phyloP scores from a whole-genome alignment of 2,329 filamentous ascomycete genomes.

The Aspergillus sclerotialis region DNA sequence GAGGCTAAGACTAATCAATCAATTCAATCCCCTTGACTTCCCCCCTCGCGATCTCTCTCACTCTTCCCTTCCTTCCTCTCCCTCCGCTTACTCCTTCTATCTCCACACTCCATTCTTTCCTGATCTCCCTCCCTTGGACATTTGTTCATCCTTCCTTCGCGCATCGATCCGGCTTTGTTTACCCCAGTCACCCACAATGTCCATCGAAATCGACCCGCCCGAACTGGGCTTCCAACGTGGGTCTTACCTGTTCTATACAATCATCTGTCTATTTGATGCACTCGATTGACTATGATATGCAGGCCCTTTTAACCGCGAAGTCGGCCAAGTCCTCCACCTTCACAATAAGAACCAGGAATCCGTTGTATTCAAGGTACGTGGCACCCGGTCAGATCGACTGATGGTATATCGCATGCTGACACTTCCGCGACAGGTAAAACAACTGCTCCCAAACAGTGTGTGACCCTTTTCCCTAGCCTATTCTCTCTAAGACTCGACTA shows the following conservation, averaged over 20 bases:
- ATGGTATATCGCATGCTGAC: slow-evolving; percentile 19
- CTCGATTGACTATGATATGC: slow-evolving; percentile 17
- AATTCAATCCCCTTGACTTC: slow-evolving; percentile 3
- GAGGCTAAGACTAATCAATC: slow-evolving; percentile 11
- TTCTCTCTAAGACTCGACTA: slow-evolving; percentile 14
- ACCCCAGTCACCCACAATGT: slow-evolving; percentile 56
- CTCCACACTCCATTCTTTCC: slow-evolving; percentile 1
- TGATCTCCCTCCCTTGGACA: slow-evolving; percentile 1
- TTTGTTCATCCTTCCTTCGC: background rate
- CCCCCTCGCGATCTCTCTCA: background rate
- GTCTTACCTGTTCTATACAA: slow-evolving; percentile 13
- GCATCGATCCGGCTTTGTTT: slow-evolving; percentile 2
- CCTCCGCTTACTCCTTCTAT: background rate
- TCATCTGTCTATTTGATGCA: slow-evolving; percentile 4
- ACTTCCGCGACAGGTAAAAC: slow-evolving; percentile 73
- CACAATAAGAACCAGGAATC: slow-evolving; percentile 52
- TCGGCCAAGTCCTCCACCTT: slow-evolving; percentile 54
- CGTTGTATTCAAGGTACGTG: slow-evolving; percentile 57
- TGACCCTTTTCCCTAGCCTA: slow-evolving; percentile 14
- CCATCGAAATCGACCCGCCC: slow-evolving; percentile 82
- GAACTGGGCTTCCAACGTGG: slow-evolving; percentile 91
- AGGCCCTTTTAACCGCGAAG: slow-evolving; percentile 60
- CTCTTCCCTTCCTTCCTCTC: slow-evolving; percentile 6
- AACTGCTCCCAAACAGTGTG: slow-evolving; percentile 96
- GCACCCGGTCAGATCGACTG: slow-evolving; percentile 6